Conservation (phyloP, 208 protist genomes). For the Leishmania tarentolae region DNA sequence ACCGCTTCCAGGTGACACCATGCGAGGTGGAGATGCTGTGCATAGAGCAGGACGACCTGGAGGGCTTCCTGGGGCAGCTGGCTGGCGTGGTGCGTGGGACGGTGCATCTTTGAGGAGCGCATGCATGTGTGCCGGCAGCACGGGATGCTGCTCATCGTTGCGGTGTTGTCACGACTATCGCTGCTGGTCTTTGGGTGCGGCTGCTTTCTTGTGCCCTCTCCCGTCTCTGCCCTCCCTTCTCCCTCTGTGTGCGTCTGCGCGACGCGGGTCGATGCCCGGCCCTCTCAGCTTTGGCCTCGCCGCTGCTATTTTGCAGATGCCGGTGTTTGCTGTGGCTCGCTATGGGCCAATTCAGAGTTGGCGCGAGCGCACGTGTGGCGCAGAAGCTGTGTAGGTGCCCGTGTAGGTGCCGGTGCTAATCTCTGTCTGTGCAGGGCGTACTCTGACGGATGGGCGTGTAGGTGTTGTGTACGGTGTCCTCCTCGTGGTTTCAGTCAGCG, state of each 20-base stretch:
- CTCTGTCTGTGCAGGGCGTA: too few relatives aligned
- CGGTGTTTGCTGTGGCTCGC: background rate
- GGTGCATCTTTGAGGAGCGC: conserved; percentile 17
- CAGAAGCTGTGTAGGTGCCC: background rate
- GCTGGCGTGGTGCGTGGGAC: conserved; percentile 32
- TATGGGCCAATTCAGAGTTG: background rate
- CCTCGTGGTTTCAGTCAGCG: too few relatives aligned
- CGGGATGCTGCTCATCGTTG: background rate
- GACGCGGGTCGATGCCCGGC: background rate
- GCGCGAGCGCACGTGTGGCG: background rate
- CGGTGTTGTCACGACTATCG: background rate
- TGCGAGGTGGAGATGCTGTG: conserved; percentile 83
- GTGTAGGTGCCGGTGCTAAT: background rate
- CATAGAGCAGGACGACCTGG: conserved; percentile 57
- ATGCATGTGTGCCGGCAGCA: background rate
- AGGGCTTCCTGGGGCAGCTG: conserved; percentile 62
- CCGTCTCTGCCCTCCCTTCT: background rate
- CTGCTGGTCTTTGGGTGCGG: background rate
- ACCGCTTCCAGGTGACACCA: conserved; percentile 61
- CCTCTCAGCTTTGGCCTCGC: background rate
- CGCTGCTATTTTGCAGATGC: background rate
- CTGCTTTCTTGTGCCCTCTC: background rate
- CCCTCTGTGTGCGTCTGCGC: background rate
- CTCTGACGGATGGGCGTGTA: too few relatives aligned
- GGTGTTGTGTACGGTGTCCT: too few relatives aligned